These are phyloP conservation scores for Aspergillus mulundensis DNA, from an alignment of 495 filamentous ascomycete genomes.

Conservation along the genomic window DNA sequence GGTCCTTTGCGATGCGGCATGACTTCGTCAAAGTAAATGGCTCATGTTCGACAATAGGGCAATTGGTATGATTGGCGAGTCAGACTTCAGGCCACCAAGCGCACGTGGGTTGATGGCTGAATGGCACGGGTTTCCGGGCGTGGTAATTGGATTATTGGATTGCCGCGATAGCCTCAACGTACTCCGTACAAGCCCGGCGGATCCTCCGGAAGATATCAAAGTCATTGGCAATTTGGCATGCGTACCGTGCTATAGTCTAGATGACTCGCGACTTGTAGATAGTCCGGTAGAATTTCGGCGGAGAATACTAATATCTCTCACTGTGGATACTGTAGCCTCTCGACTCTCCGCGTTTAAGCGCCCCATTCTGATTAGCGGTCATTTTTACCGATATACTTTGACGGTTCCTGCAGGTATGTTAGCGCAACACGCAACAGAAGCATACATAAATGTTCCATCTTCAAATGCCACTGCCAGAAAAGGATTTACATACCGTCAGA, in stretches of 20 bases:
- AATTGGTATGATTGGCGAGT: neutral
- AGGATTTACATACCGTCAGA: slow-evolving; percentile 48
- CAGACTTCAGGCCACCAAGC: neutral
- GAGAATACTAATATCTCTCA: neutral
- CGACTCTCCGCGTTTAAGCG: neutral
- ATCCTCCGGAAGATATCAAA: neutral
- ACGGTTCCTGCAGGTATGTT: slow-evolving; percentile 17
- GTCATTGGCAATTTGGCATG: neutral
- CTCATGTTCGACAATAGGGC: neutral
- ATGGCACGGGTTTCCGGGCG: neutral
- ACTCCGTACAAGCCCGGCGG: neutral
- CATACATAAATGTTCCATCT: neutral
- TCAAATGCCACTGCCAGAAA: no score
- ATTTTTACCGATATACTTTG: slow-evolving; percentile 22
- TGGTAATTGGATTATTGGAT: neutral
- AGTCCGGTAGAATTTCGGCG: neutral
- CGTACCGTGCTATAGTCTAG: neutral
- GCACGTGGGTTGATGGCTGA: neutral
- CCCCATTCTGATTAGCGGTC: neutral
- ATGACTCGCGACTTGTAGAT: neutral
- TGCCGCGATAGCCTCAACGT: neutral
- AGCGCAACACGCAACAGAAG: slow-evolving; percentile 5
- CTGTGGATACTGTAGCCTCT: no score
- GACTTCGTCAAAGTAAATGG: neutral
- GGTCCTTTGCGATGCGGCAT: neutral